Evolutionary conservation across 352 stramenopile species (phyloP), one percentile per base, ranked within the genome.

Genomic region (Thalassiosira hispida): DNA sequence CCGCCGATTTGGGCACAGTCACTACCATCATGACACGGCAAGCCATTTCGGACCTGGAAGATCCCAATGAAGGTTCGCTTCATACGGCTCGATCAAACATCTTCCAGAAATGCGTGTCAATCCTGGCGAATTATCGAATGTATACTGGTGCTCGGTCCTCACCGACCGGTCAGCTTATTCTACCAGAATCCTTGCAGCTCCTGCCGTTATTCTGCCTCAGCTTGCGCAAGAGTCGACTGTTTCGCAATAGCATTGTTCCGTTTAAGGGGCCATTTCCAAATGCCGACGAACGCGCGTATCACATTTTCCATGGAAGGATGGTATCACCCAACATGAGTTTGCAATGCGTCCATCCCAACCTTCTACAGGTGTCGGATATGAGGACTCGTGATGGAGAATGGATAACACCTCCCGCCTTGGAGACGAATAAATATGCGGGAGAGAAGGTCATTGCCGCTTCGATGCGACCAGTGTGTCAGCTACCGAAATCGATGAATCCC

Each of bases 201-300:
- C 77, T 89, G 8, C 88, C 87, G 33, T 53, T 91, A 7, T 90
- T 90, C 62, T 84, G 86, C 61, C 81, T 92, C 60, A 79, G 77
- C 65, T 63, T 91, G 16, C 29, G 83, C 20, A 93, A 93, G 52
- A 87, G 77, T 67, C 60, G 75, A 51, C 68, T 93, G 49, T 80
- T 93, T 52, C 72, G 85, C 8, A 73, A 84, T 22, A 77, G 73
- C 42, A 56, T 20, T 53, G 9, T 40, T 44, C 42, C 52, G 35
- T 76, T 74, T 12, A 31, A 51, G 0, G 68, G 77, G 31, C 66
- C 85, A 18, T 79, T 57, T 35, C 86, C 88, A 1, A 85, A 56
- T 20, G 85, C 61, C 40, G 89, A 94, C 69, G 86, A 92, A 65
- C 77, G 89, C 33, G 83, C 85, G 1, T 87, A 87, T 63, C 75